phyloP scores from a whole-genome alignment of 1,284 basidiomycete genomes.

The Cutaneotrichosporon dermatis region DNA sequence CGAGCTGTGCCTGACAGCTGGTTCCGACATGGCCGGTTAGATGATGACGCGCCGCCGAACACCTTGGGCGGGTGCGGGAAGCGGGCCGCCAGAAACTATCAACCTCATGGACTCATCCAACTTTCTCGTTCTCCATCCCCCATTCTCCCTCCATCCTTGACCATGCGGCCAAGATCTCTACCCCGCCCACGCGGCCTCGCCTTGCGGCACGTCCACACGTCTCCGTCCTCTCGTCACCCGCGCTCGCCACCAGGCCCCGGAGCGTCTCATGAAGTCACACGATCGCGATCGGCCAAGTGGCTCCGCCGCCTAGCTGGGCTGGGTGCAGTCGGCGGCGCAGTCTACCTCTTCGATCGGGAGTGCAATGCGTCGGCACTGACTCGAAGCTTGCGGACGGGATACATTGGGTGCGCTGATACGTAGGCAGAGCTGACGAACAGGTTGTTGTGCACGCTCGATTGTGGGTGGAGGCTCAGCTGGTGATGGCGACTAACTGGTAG shows the following conservation, averaged over 20 bases:
- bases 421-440: conserved; percentile 33
- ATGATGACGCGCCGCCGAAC: too few relatives aligned
- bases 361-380: conserved; percentile 64
- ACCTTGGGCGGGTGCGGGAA: too few relatives aligned
- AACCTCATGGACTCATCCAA: too few relatives aligned
- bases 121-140: background rate
- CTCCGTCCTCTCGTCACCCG: background rate
- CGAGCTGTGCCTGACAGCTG: too few relatives aligned
- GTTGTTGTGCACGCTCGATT: conserved; percentile 45
- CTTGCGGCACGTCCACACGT: background rate
- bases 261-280: background rate
- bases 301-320: background rate
- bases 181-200: background rate
- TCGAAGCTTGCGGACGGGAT: conserved; percentile 63
- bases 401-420: conserved; percentile 53
- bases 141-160: background rate
- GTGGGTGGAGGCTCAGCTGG: conserved; percentile 19
- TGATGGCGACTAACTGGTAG: conserved; percentile 17
- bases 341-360: conserved; percentile 57
- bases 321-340: conserved; percentile 48
- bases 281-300: background rate
- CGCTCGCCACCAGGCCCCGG: background rate
- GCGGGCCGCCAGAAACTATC: too few relatives aligned
- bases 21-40: too few relatives aligned
- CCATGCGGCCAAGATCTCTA: background rate